These are phyloP conservation scores for Coffea canephora DNA, from an alignment of 257 asterid genomes.

Conservation along the genomic window DNA sequence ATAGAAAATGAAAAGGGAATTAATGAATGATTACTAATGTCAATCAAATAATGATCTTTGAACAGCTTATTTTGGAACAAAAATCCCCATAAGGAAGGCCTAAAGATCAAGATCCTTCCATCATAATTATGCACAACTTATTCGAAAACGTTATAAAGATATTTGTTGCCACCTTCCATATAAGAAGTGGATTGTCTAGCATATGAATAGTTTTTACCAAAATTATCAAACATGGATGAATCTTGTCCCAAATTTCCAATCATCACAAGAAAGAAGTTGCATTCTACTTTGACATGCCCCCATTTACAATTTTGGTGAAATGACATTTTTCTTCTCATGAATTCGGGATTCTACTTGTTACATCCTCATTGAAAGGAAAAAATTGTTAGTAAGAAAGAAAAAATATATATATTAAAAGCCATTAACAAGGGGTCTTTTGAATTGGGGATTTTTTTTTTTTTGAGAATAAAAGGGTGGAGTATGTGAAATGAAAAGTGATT, in stretches of 20 bases:
- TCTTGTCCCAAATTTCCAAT: background rate
- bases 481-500: too few species aligned
- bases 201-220: background rate
- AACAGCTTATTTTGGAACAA: background rate
- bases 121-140: background rate
- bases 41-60: background rate
- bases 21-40: slow-evolving; percentile 5
- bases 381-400: too few species aligned
- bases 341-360: background rate
- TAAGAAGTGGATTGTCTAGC: background rate
- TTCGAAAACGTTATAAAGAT: slow-evolving; percentile 10
- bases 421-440: too few species aligned
- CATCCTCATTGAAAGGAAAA: background rate
- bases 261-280: background rate
- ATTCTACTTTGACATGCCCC: background rate
- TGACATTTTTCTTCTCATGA: background rate
- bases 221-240: background rate
- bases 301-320: background rate
- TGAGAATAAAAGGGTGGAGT: too few species aligned
- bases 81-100: background rate
- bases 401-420: too few species aligned
- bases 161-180: background rate
- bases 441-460: too few species aligned
- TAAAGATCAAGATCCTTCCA: background rate
- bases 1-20: background rate